These are phyloP conservation scores for Ceratobasidium sp. DNA, from an alignment of 1,284 basidiomycete genomes.

Conservation along the genomic window DNA sequence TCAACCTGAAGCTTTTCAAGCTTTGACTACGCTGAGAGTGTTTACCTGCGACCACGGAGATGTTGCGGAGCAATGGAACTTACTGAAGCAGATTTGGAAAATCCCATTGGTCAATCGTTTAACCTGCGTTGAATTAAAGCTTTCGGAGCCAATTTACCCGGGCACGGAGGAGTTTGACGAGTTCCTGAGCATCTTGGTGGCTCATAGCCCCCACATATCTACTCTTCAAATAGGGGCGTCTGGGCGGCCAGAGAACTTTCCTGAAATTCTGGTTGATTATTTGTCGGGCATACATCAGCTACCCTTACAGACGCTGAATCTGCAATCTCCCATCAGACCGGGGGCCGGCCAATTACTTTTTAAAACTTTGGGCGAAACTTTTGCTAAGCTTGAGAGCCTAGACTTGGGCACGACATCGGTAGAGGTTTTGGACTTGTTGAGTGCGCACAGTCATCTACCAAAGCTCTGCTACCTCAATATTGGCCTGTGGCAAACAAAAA, in stretches of 20 bases:
- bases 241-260: neutral
- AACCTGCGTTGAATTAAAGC: neutral
- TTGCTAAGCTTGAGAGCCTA: neutral
- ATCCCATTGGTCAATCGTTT: neutral
- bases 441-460: neutral
- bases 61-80: neutral
- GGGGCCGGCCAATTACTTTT: neutral
- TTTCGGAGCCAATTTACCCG: neutral
- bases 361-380: neutral
- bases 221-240: neutral
- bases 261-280: neutral
- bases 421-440: constrained; percentile 4
- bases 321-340: neutral
- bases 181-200: neutral
- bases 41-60: constrained; percentile 9
- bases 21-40: neutral
- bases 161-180: neutral
- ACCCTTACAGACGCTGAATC: neutral
- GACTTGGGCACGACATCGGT: neutral
- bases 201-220: neutral
- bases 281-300: neutral
- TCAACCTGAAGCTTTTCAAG: neutral
- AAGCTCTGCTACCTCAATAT: neutral
- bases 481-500: constrained; percentile 1
- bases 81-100: neutral